Evolutionary conservation across 345 rosid genomes (phyloP).

Genomic region (Brassica rapa): DNA sequence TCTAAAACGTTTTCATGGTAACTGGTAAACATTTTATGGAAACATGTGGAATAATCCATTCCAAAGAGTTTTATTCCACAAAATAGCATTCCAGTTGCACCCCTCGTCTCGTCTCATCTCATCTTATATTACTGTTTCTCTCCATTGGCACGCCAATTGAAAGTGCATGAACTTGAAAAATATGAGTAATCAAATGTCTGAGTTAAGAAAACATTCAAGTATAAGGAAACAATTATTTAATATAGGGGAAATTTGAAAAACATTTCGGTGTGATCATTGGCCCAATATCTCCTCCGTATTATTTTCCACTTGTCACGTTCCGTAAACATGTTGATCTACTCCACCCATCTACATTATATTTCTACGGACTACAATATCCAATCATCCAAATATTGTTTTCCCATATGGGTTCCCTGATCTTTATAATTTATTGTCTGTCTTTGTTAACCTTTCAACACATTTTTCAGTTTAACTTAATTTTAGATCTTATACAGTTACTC

Average conservation of each 20-base stretch:
- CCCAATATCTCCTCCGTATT: conserved; percentile 17
- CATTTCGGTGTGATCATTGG: conserved; percentile 36
- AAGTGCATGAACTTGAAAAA: conserved; percentile 38
- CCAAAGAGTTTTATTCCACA: too few relatives aligned
- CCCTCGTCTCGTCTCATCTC: neutral
- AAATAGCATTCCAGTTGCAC: too few relatives aligned
- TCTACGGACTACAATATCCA: conserved; percentile 5
- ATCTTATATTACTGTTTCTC: neutral
- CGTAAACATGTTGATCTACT: conserved; percentile 20
- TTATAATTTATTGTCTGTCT: neutral
- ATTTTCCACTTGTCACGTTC: conserved; percentile 35
- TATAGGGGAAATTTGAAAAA: neutral
- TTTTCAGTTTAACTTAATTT: neutral
- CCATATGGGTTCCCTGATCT: neutral
- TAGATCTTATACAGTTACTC: neutral
- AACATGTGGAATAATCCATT: too few relatives aligned
- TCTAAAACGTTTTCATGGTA: too few relatives aligned
- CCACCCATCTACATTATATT: neutral
- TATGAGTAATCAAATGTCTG: conserved; percentile 26
- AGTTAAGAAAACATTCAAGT: conserved; percentile 23
- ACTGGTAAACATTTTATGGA: too few relatives aligned
- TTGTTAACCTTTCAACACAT: neutral
- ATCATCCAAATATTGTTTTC: conserved; percentile 20
- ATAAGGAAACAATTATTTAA: conserved; percentile 6
- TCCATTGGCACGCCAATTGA: conserved; percentile 11